These are phyloP conservation scores for Kodamaea suecica DNA, from an alignment of 1,139 yeast species.

Conservation along the genomic window DNA sequence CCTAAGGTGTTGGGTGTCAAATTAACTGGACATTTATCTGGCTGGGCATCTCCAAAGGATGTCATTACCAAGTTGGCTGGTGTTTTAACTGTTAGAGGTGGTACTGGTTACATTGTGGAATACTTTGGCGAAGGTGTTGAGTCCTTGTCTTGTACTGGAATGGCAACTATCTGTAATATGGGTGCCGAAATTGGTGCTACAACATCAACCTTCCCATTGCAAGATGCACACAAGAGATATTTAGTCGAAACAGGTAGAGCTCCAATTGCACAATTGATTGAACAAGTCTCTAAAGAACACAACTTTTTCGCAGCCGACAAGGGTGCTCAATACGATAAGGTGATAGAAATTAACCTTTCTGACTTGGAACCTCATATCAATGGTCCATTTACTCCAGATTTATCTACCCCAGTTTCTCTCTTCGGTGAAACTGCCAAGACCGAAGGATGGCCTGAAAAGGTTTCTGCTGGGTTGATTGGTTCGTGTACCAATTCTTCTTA, in stretches of 20 bases:
- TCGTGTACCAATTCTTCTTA: slow-evolving; percentile 97
- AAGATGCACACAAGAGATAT: slow-evolving; percentile 80
- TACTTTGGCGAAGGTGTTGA: slow-evolving; percentile 94
- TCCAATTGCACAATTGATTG: slow-evolving; percentile 78
- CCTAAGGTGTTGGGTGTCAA: slow-evolving; percentile 91
- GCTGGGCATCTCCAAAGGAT: slow-evolving; percentile 97
- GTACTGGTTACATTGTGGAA: slow-evolving; percentile 93
- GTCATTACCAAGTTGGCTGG: slow-evolving; percentile 92
- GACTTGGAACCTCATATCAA: slow-evolving; percentile 85
- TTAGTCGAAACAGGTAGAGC: slow-evolving; percentile 77
- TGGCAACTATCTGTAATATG: slow-evolving; percentile 99
- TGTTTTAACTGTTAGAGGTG: slow-evolving; percentile 88
- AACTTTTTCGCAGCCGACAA: slow-evolving; percentile 74
- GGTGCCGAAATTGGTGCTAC: slow-evolving; percentile 99
- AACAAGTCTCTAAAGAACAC: slow-evolving; percentile 55
- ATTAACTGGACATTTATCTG: slow-evolving; percentile 78
- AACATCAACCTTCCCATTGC: slow-evolving; percentile 94
- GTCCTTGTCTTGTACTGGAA: slow-evolving; percentile 88
- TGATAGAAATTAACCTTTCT: slow-evolving; percentile 72
- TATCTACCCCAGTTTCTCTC: slow-evolving; percentile 78
- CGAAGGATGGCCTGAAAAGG: slow-evolving; percentile 77
- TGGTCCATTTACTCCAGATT: slow-evolving; percentile 95
- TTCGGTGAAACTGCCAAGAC: slow-evolving; percentile 60
- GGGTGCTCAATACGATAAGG: slow-evolving; percentile 80
- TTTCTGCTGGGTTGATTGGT: slow-evolving; percentile 91